These are phyloP conservation scores for Nitzschia inconspicua DNA, from an alignment of 108 stramenopile genomes.

Conservation along the genomic window DNA sequence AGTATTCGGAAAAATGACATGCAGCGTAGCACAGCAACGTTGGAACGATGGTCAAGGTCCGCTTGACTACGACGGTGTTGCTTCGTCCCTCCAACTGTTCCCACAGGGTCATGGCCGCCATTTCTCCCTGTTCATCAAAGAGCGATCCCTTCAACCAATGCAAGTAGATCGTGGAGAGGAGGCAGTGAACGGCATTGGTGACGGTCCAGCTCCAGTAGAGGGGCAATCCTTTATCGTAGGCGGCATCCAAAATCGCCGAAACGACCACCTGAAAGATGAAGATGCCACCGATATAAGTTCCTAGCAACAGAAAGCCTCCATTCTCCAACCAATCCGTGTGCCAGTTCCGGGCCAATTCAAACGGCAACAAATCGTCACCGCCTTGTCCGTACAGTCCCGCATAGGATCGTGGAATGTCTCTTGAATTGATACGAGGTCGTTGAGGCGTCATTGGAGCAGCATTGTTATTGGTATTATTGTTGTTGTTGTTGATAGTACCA, in stretches of 20 bases:
- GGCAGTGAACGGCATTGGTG: constrained; percentile 59
- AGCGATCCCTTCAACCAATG: constrained; percentile 90
- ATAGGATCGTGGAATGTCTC: constrained; percentile 77
- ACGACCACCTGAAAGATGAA: constrained; percentile 48
- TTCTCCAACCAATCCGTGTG: constrained; percentile 47
- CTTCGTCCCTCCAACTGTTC: constrained; percentile 72
- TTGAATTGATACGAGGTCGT: constrained; percentile 60
- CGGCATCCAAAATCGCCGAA: constrained; percentile 30
- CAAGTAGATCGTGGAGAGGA: constrained; percentile 62
- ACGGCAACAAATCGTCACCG: constrained; percentile 64
- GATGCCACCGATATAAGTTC: constrained; percentile 58
- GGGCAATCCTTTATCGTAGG: constrained; percentile 2
- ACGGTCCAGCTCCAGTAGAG: constrained; percentile 62
- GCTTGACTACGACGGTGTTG: constrained; percentile 17
- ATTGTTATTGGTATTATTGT: neutral
- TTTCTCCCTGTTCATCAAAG: constrained; percentile 77
- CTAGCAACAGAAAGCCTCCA: constrained; percentile 49
- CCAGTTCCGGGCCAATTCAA: constrained; percentile 68
- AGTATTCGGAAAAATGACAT: constrained; percentile 73
- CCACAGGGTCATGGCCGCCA: constrained; percentile 85
- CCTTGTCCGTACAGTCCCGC: constrained; percentile 66
- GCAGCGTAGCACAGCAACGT: constrained; percentile 75
- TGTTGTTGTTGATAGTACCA: constrained; percentile 15
- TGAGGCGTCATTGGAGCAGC: constrained; percentile 16
- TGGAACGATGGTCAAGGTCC: constrained; percentile 64